Evolutionary conservation across 768 basidiomycete genomes (phyloP).

Genomic region (Mycena metata): DNA sequence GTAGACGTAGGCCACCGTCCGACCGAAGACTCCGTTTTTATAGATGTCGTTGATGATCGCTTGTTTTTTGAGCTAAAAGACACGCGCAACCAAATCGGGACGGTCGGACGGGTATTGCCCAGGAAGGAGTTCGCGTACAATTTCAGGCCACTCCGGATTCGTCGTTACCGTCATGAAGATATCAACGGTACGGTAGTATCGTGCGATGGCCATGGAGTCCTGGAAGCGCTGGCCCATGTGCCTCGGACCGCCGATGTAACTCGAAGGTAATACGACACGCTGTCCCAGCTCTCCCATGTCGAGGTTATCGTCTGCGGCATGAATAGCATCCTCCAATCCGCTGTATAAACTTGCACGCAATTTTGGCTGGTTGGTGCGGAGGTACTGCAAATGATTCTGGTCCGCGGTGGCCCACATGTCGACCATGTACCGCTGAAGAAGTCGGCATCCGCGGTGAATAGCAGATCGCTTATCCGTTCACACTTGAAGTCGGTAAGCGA

Average conservation of each 20-base stretch:
- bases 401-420: slow-evolving; percentile 39
- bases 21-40: slow-evolving; percentile 57
- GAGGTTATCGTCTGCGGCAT: slow-evolving; percentile 39
- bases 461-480: slow-evolving; percentile 41
- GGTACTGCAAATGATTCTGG: slow-evolving; percentile 47
- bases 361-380: slow-evolving; percentile 44
- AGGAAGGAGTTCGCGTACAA: slow-evolving; percentile 48
- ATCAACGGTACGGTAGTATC: slow-evolving; percentile 52
- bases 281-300: slow-evolving; percentile 42
- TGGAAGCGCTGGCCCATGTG: slow-evolving; percentile 53
- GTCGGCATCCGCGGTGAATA: slow-evolving; percentile 49
- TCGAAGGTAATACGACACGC: slow-evolving; percentile 42
- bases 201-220: slow-evolving; percentile 58
- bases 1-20: slow-evolving; percentile 42
- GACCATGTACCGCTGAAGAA: slow-evolving; percentile 55
- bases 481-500: slow-evolving; percentile 50
- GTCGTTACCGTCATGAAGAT: slow-evolving; percentile 67
- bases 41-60: slow-evolving; percentile 53
- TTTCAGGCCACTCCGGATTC: slow-evolving; percentile 66
- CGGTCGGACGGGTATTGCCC: slow-evolving; percentile 44
- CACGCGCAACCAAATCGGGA: slow-evolving; percentile 62
- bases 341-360: slow-evolving; percentile 51
- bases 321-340: slow-evolving; percentile 37
- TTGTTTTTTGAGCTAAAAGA: slow-evolving; percentile 60
- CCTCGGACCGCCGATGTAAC: slow-evolving; percentile 38